Evolutionary conservation across 805 yeast species (phyloP).

Genomic region (Candida dendrica): DNA sequence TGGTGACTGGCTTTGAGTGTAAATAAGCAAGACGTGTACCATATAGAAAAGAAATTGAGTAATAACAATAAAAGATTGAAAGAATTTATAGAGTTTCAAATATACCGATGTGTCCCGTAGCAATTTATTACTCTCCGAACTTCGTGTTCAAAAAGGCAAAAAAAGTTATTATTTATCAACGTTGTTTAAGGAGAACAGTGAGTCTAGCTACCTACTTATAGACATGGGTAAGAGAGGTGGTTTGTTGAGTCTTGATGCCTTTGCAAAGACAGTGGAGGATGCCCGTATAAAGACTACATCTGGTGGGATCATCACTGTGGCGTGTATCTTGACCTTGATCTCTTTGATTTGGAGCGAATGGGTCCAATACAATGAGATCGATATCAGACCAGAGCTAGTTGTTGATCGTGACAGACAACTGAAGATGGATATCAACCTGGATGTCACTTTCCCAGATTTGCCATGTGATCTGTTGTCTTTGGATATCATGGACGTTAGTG

Average conservation of each 20-base stretch:
- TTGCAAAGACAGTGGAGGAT: conserved; percentile 90
- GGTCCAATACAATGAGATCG: conserved; percentile 59
- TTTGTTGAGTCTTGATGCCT: conserved; percentile 69
- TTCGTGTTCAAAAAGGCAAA: background rate
- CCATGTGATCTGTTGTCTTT: conserved; percentile 81
- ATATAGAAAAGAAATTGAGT: no score
- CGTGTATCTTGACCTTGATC: conserved; percentile 55
- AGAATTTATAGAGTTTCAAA: background rate
- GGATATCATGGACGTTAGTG: conserved; percentile 85
- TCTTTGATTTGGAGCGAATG: conserved; percentile 69
- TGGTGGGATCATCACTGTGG: conserved; percentile 83
- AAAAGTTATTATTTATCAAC: no score
- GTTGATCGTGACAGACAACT: conserved; percentile 79
- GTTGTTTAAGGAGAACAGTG: no score
- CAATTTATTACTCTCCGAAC: background rate
- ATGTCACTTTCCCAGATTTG: conserved; percentile 72
- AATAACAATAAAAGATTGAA: no score
- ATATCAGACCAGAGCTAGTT: conserved; percentile 73
- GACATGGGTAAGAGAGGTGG: conserved; percentile 19
- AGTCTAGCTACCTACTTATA: no score
- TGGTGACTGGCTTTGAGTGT: conserved; percentile 34
- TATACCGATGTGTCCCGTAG: background rate
- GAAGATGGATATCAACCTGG: conserved; percentile 71
- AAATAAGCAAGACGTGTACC: conserved; percentile 1
- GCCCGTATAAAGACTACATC: conserved; percentile 81